Percentiles rank a stretch among this genome's conserved stretches.
These are phyloP conservation scores for Colletotrichum costaricense DNA, from an alignment of 2,329 filamentous ascomycete genomes.

Conservation along the genomic window DNA sequence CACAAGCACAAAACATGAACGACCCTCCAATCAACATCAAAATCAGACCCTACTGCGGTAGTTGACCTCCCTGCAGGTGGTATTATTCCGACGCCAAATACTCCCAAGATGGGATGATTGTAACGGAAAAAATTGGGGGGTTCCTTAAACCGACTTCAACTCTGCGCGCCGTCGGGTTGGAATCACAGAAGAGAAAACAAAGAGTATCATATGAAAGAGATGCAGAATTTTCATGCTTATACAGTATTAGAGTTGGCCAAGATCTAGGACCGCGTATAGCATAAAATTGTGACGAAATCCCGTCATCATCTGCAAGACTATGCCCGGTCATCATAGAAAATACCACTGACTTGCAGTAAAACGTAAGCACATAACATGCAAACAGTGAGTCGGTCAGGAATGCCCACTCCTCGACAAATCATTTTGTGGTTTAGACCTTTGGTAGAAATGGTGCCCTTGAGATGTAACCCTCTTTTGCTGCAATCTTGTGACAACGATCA, in stretches of 20 bases:
- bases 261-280: not conserved
- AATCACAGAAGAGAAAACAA: not conserved
- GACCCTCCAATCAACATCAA: not conserved
- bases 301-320: not conserved
- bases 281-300: not conserved
- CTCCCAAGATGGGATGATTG: not conserved
- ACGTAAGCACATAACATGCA: not conserved
- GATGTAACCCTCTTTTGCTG: not conserved
- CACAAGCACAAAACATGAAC: not conserved
- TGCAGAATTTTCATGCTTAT: no score
- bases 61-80: not conserved
- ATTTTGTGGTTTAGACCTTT: not conserved
- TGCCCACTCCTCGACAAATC: not conserved
- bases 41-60: not conserved
- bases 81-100: not conserved
- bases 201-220: no score
- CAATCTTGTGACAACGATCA: not conserved
- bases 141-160: not conserved
- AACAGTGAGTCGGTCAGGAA: not conserved
- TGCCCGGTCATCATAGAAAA: not conserved
- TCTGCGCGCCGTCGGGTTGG: not conserved
- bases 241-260: not conserved
- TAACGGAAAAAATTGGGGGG: not conserved
- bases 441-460: not conserved
- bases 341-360: not conserved